phyloP scores from a whole-genome alignment of 2,329 filamentous ascomycete genomes.

The Leptosphaerulina australis region DNA sequence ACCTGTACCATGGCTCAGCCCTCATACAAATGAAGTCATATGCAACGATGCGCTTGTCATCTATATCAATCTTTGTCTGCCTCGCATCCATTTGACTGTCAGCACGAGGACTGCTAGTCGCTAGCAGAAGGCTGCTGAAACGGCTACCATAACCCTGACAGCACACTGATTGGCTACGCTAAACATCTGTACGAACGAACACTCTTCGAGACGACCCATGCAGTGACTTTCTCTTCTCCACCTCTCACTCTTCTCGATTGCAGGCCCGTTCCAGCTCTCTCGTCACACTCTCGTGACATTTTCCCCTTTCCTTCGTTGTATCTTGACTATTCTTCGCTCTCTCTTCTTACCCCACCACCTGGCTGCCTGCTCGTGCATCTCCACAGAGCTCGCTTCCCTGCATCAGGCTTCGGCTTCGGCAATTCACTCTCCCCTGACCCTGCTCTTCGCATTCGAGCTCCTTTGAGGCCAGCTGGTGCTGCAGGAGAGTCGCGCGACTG shows the following conservation, averaged over 20 bases:
- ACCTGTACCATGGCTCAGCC: background rate
- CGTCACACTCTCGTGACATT: constrained; percentile 9
- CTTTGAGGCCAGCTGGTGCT: constrained; percentile 44
- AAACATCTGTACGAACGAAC: background rate
- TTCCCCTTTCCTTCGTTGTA: constrained; percentile 30
- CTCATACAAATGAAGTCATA: background rate
- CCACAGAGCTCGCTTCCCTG: constrained; percentile 20
- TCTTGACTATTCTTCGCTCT: constrained; percentile 28
- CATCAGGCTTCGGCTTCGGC: constrained; percentile 20
- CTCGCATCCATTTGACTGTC: constrained; percentile 2
- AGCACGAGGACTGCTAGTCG: constrained; percentile 1
- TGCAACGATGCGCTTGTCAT: background rate
- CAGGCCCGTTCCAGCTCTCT: constrained; percentile 7
- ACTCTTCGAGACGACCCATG: constrained; percentile 1
- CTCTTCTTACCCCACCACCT: constrained; percentile 26
- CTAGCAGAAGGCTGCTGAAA: constrained; percentile 11
- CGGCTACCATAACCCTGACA: background rate
- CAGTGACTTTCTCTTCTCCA: constrained; percentile 7
- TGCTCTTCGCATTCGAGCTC: constrained; percentile 26
- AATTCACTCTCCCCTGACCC: constrained; percentile 23
- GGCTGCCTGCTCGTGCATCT: constrained; percentile 16
- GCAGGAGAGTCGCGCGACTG: constrained; percentile 29
- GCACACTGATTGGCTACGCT: constrained; percentile 6
- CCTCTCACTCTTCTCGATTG: background rate
- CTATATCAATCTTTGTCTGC: background rate